phyloP scores from a whole-genome alignment of 2,329 filamentous ascomycete species.

The Monosporascus sp. region DNA sequence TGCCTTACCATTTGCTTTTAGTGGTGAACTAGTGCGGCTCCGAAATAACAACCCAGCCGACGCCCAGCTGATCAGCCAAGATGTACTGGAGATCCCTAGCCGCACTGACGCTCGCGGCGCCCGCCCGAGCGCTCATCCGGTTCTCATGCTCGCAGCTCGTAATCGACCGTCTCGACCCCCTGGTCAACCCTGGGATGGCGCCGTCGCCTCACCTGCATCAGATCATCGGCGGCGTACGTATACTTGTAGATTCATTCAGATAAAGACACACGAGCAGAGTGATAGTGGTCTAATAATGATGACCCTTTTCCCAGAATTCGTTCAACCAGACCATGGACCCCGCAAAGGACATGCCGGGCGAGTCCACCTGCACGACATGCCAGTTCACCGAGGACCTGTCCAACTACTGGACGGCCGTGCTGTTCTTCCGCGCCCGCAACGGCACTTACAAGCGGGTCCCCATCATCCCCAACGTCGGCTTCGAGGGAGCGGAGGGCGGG shows the following conservation, averaged over 20 bases:
- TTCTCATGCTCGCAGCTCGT: constrained; percentile 26
- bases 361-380: constrained; percentile 23
- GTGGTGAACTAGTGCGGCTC: too few relatives aligned
- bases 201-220: constrained; percentile 27
- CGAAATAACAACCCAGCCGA: too few relatives aligned
- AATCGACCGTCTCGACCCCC: constrained; percentile 24
- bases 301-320: constrained; percentile 9
- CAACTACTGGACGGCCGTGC: constrained; percentile 24
- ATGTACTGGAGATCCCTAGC: constrained; percentile 17
- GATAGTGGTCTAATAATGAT: not conserved
- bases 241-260: not conserved
- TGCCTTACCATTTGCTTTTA: too few relatives aligned
- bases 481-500: constrained; percentile 18
- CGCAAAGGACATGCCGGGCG: constrained; percentile 14
- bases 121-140: constrained; percentile 18
- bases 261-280: too few relatives aligned
- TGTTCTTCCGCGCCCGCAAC: constrained; percentile 22
- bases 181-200: constrained; percentile 22
- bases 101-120: constrained; percentile 18
- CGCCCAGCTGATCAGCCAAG: not conserved
- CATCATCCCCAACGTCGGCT: constrained; percentile 20
- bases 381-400: constrained; percentile 23
- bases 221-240: constrained; percentile 20
- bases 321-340: constrained; percentile 26
- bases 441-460: constrained; percentile 25